These are phyloP conservation scores for Baorangia bicolor DNA, from an alignment of 768 basidiomycete genomes.

Conservation along the genomic window DNA sequence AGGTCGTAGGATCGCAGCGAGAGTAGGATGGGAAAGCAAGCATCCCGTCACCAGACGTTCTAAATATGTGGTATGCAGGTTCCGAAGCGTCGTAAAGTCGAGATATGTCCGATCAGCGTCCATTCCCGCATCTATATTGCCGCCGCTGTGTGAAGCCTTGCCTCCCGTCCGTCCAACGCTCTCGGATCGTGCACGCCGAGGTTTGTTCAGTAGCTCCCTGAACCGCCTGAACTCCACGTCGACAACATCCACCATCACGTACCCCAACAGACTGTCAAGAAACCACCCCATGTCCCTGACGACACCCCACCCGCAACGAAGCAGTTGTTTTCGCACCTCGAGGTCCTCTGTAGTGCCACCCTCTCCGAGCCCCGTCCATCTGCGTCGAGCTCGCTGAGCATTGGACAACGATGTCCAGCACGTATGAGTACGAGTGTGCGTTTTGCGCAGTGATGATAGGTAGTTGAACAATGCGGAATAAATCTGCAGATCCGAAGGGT, in stretches of 20 bases:
- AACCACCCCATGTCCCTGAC: constrained; percentile 92
- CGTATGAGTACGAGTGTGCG: constrained; percentile 73
- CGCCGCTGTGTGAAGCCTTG: constrained; percentile 4
- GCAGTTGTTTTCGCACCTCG: constrained; percentile 57
- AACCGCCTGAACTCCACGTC: constrained; percentile 79
- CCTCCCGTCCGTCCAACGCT: constrained; percentile 13
- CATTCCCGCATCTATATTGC: constrained; percentile 19
- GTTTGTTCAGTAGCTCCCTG: constrained; percentile 52
- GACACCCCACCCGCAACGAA: constrained; percentile 83
- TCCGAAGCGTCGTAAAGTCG: constrained; percentile 85
- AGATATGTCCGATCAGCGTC: constrained; percentile 40
- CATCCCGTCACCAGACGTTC: constrained; percentile 78
- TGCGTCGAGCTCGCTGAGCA: constrained; percentile 75
- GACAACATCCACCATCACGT: constrained; percentile 89
- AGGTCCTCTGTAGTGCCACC: constrained; percentile 78
- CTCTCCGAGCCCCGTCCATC: constrained; percentile 86
- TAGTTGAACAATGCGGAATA: constrained; percentile 82
- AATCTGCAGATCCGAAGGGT: constrained; percentile 65
- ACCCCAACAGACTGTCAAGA: constrained; percentile 76
- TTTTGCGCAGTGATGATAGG: constrained; percentile 79
- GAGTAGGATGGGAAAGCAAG: constrained; percentile 62
- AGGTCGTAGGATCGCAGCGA: constrained; percentile 62
- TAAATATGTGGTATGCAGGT: constrained; percentile 79
- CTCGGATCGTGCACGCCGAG: constrained; percentile 21
- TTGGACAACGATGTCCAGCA: constrained; percentile 88